Conservation (phyloP, 306 rosid species). For the Trifolium dubium region DNA sequence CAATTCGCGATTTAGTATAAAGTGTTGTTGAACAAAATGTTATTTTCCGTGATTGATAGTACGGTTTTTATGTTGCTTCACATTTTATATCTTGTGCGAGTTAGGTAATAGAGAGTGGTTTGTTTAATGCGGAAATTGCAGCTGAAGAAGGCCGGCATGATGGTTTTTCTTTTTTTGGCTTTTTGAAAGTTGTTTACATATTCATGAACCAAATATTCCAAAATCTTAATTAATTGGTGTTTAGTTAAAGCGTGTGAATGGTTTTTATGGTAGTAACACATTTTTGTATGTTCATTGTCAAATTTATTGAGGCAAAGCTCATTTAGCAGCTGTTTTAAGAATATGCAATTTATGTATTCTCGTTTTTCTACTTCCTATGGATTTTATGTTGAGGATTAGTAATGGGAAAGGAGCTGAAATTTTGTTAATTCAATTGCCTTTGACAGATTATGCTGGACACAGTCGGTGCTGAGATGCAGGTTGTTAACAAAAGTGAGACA, state of each 20-base stretch:
- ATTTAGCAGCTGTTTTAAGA: not conserved
- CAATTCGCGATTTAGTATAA: not conserved
- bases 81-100: not conserved
- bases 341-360: conserved; percentile 13
- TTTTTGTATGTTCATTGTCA: conserved; percentile 21
- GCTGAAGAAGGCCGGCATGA: too few species aligned
- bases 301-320: conserved; percentile 5
- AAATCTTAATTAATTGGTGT: too few species aligned
- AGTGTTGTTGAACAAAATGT: not conserved
- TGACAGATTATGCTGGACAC: conserved; percentile 88
- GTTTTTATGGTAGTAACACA: too few species aligned
- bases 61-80: not conserved
- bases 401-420: conserved; percentile 23
- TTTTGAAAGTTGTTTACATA: too few species aligned
- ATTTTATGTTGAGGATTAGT: not conserved
- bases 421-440: conserved; percentile 20
- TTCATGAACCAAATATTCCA: too few species aligned
- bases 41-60: not conserved
- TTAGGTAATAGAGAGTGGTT: too few species aligned
- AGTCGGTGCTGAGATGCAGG: conserved; percentile 89
- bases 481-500: conserved; percentile 64
- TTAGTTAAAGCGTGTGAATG: not conserved
- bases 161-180: too few species aligned
- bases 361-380: not conserved
- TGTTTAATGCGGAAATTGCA: too few species aligned